These are phyloP conservation scores for Cyberlindnera meyerae DNA, from an alignment of 805 yeast genomes.

Conservation along the genomic window DNA sequence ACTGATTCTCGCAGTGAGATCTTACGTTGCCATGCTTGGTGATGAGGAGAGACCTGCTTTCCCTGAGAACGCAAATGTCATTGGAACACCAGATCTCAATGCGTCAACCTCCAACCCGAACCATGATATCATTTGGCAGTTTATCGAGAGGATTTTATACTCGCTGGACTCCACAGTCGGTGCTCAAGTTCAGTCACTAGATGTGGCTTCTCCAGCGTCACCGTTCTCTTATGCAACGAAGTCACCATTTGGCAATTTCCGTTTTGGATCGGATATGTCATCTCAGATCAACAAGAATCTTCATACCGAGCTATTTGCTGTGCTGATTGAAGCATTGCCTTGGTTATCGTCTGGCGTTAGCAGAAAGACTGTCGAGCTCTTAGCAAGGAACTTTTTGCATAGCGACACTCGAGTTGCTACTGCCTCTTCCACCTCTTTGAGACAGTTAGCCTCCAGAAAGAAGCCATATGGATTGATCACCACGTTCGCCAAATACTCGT, in stretches of 20 bases:
- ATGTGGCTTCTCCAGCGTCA: constrained; percentile 26
- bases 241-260: constrained; percentile 33
- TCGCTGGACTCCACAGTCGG: constrained; percentile 61
- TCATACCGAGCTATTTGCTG: constrained; percentile 60
- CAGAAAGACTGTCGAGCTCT: constrained; percentile 63
- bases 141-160: constrained; percentile 49
- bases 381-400: constrained; percentile 75
- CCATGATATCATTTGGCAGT: constrained; percentile 68
- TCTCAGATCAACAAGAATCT: constrained; percentile 31
- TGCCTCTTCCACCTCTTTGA: constrained; percentile 61
- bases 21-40: constrained; percentile 66
- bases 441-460: constrained; percentile 57
- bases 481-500: constrained; percentile 73
- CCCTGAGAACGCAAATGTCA: constrained; percentile 44
- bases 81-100: constrained; percentile 30
- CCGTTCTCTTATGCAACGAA: constrained; percentile 31
- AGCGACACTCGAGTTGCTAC: constrained; percentile 53
- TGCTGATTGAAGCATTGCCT: constrained; percentile 67
- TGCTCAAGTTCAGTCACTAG: constrained; percentile 17
- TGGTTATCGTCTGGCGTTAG: constrained; percentile 60
- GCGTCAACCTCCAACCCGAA: constrained; percentile 29
- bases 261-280: constrained; percentile 38
- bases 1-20: constrained; percentile 58
- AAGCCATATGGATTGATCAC: constrained; percentile 70
- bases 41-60: constrained; percentile 70